Evolutionary conservation across 129 eudicot genomes (phyloP), one percentile per base, ranked within the genome.

Genomic region (Flaveria sonorensis): DNA sequence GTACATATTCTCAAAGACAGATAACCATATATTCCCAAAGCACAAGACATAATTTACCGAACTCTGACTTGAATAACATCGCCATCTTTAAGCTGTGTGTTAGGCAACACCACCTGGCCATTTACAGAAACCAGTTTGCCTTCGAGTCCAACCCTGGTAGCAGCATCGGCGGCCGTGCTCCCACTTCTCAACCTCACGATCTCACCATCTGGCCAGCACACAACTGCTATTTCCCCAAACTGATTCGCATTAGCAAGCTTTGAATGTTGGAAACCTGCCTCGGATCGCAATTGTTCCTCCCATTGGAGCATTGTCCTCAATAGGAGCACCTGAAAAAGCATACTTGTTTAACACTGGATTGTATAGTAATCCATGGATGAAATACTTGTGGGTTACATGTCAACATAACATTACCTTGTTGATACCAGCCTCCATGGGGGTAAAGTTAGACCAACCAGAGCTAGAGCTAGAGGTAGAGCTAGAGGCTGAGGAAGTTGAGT

Each of bases 91-190:
- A 93, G 93, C 73, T 88, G 81, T 2, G 96, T 93, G 83, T 57
- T 79, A 36, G 98, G 92, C 68, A 88, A 71, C 10, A 90, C 98
- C 40, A 88, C 73, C 51, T 90, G 97, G 24, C 97, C 98, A 50
- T 93, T 93, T 6, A 93, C 90, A 13, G 92, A 89, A 61, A 93
- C 98, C 69, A 93, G 69, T 81, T 88, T 90, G 40, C 98, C 98
- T 20, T 90, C 97, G 1, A 88, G 81, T 23, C 98, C 98, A 32
- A 81, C 83, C 84, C 92, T 88, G 81, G 88, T 88, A 40, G 98
- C 98, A 67, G 96, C 98, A 83, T 93, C 98, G n/a, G 92, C 98
- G 66, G 98, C 98, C 0, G 98, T 93, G 88, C 97, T 93, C 3
- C 98, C 98, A 53, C 83, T 86, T 56, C 81, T 81, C 81, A 93